Evolutionary conservation across 768 basidiomycete species (phyloP), one percentile per base, ranked within the genome.

Genomic region (Lactarius hatsudake): DNA sequence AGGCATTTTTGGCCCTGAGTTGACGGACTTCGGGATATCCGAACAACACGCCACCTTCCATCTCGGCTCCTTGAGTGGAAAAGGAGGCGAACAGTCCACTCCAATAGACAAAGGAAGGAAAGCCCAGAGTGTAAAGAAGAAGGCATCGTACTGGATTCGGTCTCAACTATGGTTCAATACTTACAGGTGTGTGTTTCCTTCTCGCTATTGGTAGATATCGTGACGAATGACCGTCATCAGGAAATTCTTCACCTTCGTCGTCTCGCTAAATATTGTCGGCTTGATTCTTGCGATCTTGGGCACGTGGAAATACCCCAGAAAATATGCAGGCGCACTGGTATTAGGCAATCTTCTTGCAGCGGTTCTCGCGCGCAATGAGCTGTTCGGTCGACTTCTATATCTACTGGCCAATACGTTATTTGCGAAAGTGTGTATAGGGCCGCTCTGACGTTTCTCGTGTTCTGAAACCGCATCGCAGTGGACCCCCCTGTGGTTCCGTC

Each of bases 341-440:
- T 73, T 81, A 13, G 80, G 80, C 26, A 81, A 81, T 68, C 73
- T 81, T n/a, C 65, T 75, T 15, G 71, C 74, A 30, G 80, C 79
- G 26, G 77, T 81, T 67, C 75, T 81, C 59, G 76, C 81, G 72
- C 78, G 80, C 7, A 81, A 81, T 67, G 80, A 81, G 65, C 71
- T 81, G 32, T 81, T 81, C 61, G 74, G 78, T 5, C 79, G 80
- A 2, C 23, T 75, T 15, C 69, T 81, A 10, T 81, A 80, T 71
- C 62, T 76, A 34, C 43, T 77, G 30, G 72, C 76, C 34, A 81
- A 77, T 64, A 75, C 65, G 18, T 72, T 74, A 48, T 80, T 80
- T 59, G 78, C 78, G 5, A 80, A 79, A 78, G 79, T 78, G 62
- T 45, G 72, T 20, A 53, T 53, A 15, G 26, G 17, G 23, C 20